phyloP scores from a whole-genome alignment of 306 rosid species.

The Vicia sativa region DNA sequence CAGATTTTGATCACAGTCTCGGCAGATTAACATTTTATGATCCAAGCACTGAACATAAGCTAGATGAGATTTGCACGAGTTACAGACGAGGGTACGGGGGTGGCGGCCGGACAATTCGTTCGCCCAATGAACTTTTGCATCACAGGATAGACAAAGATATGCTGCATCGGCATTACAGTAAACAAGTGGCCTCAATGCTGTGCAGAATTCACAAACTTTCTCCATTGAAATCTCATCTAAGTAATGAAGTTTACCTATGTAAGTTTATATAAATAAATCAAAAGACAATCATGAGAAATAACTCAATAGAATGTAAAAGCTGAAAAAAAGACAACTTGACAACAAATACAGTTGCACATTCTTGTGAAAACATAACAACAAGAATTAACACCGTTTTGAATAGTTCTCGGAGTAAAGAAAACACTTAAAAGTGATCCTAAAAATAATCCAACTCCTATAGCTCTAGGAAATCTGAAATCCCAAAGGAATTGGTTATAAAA shows the following conservation, averaged over 20 bases:
- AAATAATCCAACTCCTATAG: background rate
- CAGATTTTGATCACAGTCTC: constrained; percentile 60
- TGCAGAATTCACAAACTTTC: constrained; percentile 83
- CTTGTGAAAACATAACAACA: constrained; percentile 14
- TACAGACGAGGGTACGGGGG: constrained; percentile 63
- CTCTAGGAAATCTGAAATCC: constrained; percentile 16
- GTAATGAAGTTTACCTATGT: constrained; percentile 1
- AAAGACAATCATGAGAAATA: constrained; percentile 25
- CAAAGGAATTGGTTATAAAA: background rate
- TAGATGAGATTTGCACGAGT: constrained; percentile 54
- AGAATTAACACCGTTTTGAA: constrained; percentile 1
- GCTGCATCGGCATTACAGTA: constrained; percentile 91
- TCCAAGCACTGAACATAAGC: constrained; percentile 65
- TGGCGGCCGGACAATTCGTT: constrained; percentile 76
- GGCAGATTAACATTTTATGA: constrained; percentile 71
- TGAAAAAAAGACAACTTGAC: background rate
- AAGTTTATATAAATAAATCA: constrained; percentile 12
- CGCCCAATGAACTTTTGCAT: constrained; percentile 86
- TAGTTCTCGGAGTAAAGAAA: background rate
- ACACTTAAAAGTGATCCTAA: background rate
- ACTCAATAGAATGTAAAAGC: constrained; percentile 31
- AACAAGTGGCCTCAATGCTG: constrained; percentile 65
- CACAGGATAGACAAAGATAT: constrained; percentile 84
- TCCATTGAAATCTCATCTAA: constrained; percentile 53
- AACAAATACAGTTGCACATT: constrained; percentile 29